phyloP scores from a whole-genome alignment of 495 filamentous ascomycete genomes.

The Penicillium chermesinum region DNA sequence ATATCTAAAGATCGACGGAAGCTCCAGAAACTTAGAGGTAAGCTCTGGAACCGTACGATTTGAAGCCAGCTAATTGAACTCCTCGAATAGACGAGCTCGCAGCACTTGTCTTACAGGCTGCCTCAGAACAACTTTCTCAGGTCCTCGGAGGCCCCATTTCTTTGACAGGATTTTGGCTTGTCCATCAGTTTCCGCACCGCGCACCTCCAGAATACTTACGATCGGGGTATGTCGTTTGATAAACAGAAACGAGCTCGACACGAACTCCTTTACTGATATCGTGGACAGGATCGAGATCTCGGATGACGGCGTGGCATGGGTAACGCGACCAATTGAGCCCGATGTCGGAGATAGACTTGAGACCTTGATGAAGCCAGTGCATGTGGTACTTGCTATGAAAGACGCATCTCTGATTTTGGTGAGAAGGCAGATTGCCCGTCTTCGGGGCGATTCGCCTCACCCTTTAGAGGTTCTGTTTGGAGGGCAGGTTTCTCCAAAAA shows the following conservation, averaged over 20 bases:
- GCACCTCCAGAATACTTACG: slow-evolving; percentile 57
- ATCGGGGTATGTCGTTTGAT: slow-evolving; percentile 45
- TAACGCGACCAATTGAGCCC: slow-evolving; percentile 37
- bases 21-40: slow-evolving; percentile 47
- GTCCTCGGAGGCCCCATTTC: slow-evolving; percentile 47
- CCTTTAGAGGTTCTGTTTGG: slow-evolving; percentile 11
- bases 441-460: slow-evolving; percentile 17
- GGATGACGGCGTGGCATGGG: slow-evolving; percentile 47
- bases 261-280: slow-evolving; percentile 9
- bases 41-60: slow-evolving; percentile 12
- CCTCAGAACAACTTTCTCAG: slow-evolving; percentile 28
- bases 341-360: slow-evolving; percentile 32
- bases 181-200: slow-evolving; percentile 53
- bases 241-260: background rate
- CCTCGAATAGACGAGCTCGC: slow-evolving; percentile 45
- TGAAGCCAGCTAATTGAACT: background rate
- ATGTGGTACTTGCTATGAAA: slow-evolving; percentile 32
- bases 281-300: slow-evolving; percentile 47
- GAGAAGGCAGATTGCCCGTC: slow-evolving; percentile 26
- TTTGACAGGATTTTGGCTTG: slow-evolving; percentile 51
- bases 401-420: slow-evolving; percentile 32
- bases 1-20: slow-evolving; percentile 49
- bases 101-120: slow-evolving; percentile 32
- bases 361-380: slow-evolving; percentile 30
- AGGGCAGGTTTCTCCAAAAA: slow-evolving; percentile 11